phyloP scores from a whole-genome alignment of 1,284 basidiomycete genomes.

The Thecaphora thlaspeos region DNA sequence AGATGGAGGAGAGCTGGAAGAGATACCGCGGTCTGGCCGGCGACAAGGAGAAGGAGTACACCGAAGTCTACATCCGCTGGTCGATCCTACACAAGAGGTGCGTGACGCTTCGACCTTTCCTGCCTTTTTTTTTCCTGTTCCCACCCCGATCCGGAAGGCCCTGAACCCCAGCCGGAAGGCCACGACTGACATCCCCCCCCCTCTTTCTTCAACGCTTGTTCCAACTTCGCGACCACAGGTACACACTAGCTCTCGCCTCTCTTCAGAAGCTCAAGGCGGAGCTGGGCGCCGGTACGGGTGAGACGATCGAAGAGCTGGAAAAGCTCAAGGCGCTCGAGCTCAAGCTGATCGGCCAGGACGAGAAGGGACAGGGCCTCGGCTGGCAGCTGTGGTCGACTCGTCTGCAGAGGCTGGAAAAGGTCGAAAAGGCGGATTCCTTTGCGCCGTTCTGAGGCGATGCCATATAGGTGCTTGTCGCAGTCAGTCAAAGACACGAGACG shows the following conservation, averaged over 20 bases:
- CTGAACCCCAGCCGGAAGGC: too few species aligned
- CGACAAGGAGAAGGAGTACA: conserved; percentile 42
- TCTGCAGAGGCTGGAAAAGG: conserved; percentile 16
- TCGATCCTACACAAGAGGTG: conserved; percentile 38
- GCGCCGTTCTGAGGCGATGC: conserved; percentile 25
- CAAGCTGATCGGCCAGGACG: conserved; percentile 19
- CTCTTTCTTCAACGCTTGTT: not conserved
- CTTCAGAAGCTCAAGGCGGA: conserved; percentile 53
- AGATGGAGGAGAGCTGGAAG: conserved; percentile 31
- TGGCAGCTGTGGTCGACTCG: conserved; percentile 38
- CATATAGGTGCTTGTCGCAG: too few species aligned
- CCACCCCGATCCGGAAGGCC: too few species aligned
- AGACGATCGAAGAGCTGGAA: conserved; percentile 41
- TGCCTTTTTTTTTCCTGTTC: too few species aligned
- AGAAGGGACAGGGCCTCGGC: conserved; percentile 10
- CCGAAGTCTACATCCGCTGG: conserved; percentile 46
- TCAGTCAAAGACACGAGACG: too few species aligned
- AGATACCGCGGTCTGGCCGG: conserved; percentile 39
- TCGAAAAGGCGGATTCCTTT: conserved; percentile 15
- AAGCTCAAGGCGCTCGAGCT: conserved; percentile 37
- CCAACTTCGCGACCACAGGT: too few species aligned
- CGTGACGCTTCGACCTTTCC: not conserved
- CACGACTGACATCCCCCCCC: too few species aligned
- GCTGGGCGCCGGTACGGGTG: conserved; percentile 33
- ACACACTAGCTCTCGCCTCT: conserved; percentile 42